Conservation (phyloP, 2,329 filamentous ascomycete genomes). For the Tetracladium maxilliforme region DNA sequence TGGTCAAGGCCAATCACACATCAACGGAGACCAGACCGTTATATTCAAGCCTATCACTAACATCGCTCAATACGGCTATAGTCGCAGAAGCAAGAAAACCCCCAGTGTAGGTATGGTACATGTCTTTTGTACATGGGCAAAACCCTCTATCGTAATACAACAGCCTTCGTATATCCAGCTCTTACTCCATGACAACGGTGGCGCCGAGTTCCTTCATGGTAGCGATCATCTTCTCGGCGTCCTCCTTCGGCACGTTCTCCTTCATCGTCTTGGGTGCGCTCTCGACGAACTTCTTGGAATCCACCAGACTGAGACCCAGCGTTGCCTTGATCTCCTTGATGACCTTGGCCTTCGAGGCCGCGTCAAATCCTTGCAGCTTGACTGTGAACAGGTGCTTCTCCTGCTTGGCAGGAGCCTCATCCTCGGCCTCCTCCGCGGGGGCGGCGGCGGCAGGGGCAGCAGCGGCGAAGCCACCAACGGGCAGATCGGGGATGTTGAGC, state of each 20-base stretch:
- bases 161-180: no score
- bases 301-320: constrained; percentile 88
- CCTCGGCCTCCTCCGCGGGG: constrained; percentile 65
- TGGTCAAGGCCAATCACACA: no score
- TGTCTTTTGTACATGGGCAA: no score
- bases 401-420: constrained; percentile 74
- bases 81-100: no score
- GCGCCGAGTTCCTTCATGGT: constrained; percentile 87
- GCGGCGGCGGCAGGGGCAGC: constrained; percentile 41
- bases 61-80: no score
- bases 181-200: constrained; percentile 80
- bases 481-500: constrained; percentile 96
- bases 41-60: no score
- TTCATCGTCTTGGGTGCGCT: constrained; percentile 97
- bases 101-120: no score
- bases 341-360: constrained; percentile 86
- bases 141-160: no score
- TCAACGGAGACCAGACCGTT: no score
- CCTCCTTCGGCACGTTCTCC: constrained; percentile 97
- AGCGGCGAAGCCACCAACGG: constrained; percentile 77
- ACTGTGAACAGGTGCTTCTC: constrained; percentile 97
- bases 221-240: constrained; percentile 96
- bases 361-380: constrained; percentile 84
- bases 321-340: constrained; percentile 99
- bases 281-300: constrained; percentile 99